A percentile compares a stretch with the other conserved stretches of the same genome.
Evolutionary conservation across 1,139 yeast species (phyloP).

Genomic region (Blastobotrys illinoisensis): DNA sequence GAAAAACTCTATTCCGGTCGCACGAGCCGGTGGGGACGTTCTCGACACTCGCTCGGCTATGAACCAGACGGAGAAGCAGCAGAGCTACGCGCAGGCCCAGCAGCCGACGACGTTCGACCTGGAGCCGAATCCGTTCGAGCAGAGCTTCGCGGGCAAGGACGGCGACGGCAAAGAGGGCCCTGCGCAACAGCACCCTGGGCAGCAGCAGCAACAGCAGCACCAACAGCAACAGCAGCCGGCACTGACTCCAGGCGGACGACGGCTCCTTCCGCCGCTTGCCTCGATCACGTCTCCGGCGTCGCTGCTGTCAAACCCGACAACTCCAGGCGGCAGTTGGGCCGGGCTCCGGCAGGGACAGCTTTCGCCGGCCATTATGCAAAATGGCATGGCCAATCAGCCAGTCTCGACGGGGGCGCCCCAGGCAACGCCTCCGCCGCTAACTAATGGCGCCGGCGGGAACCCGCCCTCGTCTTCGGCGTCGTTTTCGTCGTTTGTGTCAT

Average conservation of each 20-base stretch:
- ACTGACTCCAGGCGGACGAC: conserved; percentile 30
- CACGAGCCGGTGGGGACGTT: background rate
- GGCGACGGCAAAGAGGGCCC: conserved; percentile 9
- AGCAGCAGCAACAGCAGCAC: conserved; percentile 6
- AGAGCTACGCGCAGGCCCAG: background rate
- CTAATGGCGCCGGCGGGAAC: background rate
- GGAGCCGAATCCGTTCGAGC: conserved; percentile 95
- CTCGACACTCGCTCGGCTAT: background rate
- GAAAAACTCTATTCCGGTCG: background rate
- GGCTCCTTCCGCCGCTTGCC: conserved; percentile 35
- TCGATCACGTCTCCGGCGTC: conserved; percentile 33
- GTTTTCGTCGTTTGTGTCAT: conserved; percentile 17
- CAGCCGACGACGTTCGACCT: conserved; percentile 46
- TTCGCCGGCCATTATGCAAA: conserved; percentile 33
- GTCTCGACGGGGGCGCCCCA: conserved; percentile 2
- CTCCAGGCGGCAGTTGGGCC: conserved; percentile 22
- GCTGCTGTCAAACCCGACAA: conserved; percentile 20
- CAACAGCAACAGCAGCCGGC: conserved; percentile 16
- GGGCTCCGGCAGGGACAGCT: conserved; percentile 30
- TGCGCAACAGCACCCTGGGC: conserved; percentile 19
- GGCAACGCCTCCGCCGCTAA: conserved; percentile 7
- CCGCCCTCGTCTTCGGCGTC: conserved; percentile 11
- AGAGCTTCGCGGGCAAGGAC: conserved; percentile 72
- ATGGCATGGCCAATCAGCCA: conserved; percentile 13
- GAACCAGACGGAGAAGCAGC: background rate